Base-by-base conservation (phyloP, 2,329 filamentous ascomycete genomes). In the Trichoderma sp. region DNA sequence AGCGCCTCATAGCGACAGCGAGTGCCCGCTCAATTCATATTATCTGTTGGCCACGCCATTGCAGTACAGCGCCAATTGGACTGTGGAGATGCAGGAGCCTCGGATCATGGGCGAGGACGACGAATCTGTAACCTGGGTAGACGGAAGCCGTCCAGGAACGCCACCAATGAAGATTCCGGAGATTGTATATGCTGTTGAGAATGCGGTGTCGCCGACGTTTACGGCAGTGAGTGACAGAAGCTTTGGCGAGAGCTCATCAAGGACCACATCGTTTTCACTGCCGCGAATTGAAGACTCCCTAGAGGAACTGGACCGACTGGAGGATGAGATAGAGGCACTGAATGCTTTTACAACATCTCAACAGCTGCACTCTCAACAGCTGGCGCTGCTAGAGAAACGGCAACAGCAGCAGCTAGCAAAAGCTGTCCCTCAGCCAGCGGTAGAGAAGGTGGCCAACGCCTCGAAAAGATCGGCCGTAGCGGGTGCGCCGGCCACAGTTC, bases 211-310 rank as follows among this genome's bases (percentile, higher is more conserved):
- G 3, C 78, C 79, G 13, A 75, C 76, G 26, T 73, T 77, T 43
- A 76, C 77, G 7, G 71, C 74, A 21, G 70, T 75, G 67, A 75
- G 78, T 67, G 74, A 79, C 56, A 72, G 73, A 70, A 81, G 76
- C 59, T 79, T 81, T 70, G 74, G 78, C 11, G 76, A 79, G 14
- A 72, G 70, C n/a, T 77, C 76, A 21, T 77, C 78, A 28, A 72
- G 73, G 32, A 65, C 74, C 6, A 77, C 74, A 0, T 79, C 77
- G 6, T 76, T 73, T 70, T 80, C 73, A 1, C 78, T 81, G 14
- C 79, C 83, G 30, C 84, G 86, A 21, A 90, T 90, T 60, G 88
- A 90, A 74, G 88, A 90, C 74, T 89, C 87, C 1, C 79, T 90
- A 10, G 87, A 89, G 75, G 87, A 87, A 71, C 80, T 90, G 24